Evolutionary conservation across 805 yeast species (phyloP).

Genomic region (Kuraishia capsulata): DNA sequence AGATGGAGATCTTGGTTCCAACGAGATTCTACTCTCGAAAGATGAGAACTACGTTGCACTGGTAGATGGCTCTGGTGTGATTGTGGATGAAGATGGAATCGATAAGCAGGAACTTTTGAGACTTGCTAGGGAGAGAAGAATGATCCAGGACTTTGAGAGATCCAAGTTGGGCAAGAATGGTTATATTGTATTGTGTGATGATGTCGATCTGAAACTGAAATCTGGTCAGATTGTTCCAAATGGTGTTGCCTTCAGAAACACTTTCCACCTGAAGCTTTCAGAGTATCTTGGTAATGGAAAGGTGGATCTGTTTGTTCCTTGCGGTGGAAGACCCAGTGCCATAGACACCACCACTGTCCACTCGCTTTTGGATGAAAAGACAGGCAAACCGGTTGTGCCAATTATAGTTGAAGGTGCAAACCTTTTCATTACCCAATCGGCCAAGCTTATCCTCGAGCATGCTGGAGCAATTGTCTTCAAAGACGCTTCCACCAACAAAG

Average conservation of each 20-base stretch:
- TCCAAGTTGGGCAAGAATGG: slow-evolving; percentile 66
- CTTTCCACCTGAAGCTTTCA: slow-evolving; percentile 70
- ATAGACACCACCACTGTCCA: slow-evolving; percentile 79
- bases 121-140: slow-evolving; percentile 70
- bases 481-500: slow-evolving; percentile 96
- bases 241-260: slow-evolving; percentile 86
- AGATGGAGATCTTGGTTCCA: slow-evolving; percentile 95
- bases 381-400: slow-evolving; percentile 72
- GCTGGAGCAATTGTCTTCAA: slow-evolving; percentile 86
- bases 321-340: slow-evolving; percentile 98
- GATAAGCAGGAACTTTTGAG: slow-evolving; percentile 69
- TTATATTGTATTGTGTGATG: slow-evolving; percentile 79
- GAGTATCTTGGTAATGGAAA: slow-evolving; percentile 26
- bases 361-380: slow-evolving; percentile 58
- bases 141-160: slow-evolving; percentile 61
- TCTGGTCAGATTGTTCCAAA: slow-evolving; percentile 65
- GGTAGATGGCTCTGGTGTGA: slow-evolving; percentile 93
- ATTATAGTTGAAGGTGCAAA: slow-evolving; percentile 97
- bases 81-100: slow-evolving; percentile 86
- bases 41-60: slow-evolving; percentile 80
- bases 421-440: slow-evolving; percentile 88
- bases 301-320: slow-evolving; percentile 86
- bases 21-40: slow-evolving; percentile 81
- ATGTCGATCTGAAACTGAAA: slow-evolving; percentile 69
- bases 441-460: slow-evolving; percentile 75